phyloP scores from a whole-genome alignment of 73 alveolate species.

The Breviolum minutum region DNA sequence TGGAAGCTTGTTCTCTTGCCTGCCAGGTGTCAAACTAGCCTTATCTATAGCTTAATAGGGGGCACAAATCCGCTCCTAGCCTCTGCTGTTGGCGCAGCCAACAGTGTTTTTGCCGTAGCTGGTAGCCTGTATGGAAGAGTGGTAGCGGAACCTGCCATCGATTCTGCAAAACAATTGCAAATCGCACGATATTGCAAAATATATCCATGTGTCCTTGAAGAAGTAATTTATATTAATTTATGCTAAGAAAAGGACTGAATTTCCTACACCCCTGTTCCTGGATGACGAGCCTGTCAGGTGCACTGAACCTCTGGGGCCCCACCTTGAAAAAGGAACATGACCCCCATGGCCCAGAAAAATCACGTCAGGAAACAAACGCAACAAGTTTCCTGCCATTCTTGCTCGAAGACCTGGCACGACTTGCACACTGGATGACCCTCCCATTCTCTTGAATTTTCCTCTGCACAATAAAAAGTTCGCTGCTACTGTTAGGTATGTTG shows the following conservation, averaged over 20 bases:
- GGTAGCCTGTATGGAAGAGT: slow-evolving; percentile 4
- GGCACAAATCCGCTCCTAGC: too few species aligned
- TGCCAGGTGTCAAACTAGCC: too few species aligned
- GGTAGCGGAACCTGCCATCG: neutral
- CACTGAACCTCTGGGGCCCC: slow-evolving; percentile 27
- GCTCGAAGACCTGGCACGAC: slow-evolving; percentile 13
- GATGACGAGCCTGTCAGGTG: neutral
- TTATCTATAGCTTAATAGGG: too few species aligned
- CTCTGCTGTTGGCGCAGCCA: too few species aligned
- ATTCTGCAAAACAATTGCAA: too few species aligned
- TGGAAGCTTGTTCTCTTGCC: too few species aligned
- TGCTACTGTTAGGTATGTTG: neutral
- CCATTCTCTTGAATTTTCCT: neutral
- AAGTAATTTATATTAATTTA: too few species aligned
- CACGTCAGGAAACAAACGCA: neutral
- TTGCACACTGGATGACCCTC: neutral
- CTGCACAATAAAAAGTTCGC: too few species aligned
- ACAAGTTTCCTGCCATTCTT: neutral
- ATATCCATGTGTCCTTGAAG: too few species aligned
- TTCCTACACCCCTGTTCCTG: neutral
- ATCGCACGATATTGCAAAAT: too few species aligned
- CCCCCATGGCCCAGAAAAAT: too few species aligned
- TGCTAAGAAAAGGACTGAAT: too few species aligned
- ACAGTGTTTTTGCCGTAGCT: neutral
- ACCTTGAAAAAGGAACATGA: neutral